Evolutionary conservation across 129 eudicot species (phyloP), one percentile per base, ranked within the genome.

Genomic region (Mikania micrantha): DNA sequence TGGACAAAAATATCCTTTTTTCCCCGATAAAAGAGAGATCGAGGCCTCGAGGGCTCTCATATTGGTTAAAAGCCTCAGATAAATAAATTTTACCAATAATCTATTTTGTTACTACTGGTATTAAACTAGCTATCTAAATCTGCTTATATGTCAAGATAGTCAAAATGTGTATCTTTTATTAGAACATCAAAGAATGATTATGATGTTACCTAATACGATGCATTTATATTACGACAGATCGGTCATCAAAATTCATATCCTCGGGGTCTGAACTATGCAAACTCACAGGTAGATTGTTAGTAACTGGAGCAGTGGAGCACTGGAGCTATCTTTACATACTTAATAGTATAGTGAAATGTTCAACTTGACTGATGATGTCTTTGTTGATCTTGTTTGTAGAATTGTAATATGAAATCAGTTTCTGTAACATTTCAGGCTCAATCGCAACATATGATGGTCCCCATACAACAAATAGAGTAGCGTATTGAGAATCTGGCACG

Each of bases 361-460:
- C 21, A 9, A 12, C 25, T 54, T 54, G 61, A 25, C 9, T 54
- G 25, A 25, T 12, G 61, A 12, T 27, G 25, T 13, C 32, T 54
- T 27, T 13, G 32, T 27, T 54, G 36, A 27, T 10, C 16, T 54
- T 54, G 3, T 61, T 70, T 36, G 15, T 66, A 57, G n/a, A 68
- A 69, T 67, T 64, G 20, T 32, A 13, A 42, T 66, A 36, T 54
- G 54, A n/a, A n/a, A 71, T 44, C 16, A 22, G 20, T 64, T 60
- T 62, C 40, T 57, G 20, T 8, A 57, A 40, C 57, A 32, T 66
- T 65, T 42, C 76, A 78, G 96, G 34, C 59, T 13, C 85, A 76
- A 75, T 69, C 80, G 73, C 88, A 78, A 44, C 85, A 84, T 57
- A 79, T 85, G 83, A 82, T 85, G 88, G 86, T 77, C 45, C 80